Evolutionary conservation across 2,329 filamentous ascomycete species (phyloP), one percentile per base, ranked within the genome.

Genomic region (Alternaria sp.): DNA sequence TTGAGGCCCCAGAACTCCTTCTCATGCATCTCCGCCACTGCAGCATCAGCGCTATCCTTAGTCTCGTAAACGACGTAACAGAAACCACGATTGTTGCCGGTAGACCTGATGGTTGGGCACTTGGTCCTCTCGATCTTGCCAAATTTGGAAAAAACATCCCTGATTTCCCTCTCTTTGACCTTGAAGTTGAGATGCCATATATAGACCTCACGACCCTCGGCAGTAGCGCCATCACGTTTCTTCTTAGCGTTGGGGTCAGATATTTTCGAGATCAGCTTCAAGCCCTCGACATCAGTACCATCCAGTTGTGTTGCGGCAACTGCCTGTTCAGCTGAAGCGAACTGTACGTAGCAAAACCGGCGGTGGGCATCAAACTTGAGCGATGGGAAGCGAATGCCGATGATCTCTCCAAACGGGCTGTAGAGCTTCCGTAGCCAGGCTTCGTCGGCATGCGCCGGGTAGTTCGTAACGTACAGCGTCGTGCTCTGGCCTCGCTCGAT

Each of bases 321-420:
- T 1, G 78, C 78, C 50, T 74, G 65, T 12, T 74, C 68, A 12
- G 72, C 63, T 16, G 88, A 87, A 49, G 89, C 85, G 76, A 97
- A 97, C n/a, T 96, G 92, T 7, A 97, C 85, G 78, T 99, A 99
- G 82, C 94, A 97, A 81, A 99, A 99, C 25, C 95, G 90, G 32
- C 95, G 92, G 69, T 92, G 90, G 2, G 90, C 90, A 72, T 97
- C 94, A 78, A 86, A 93, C 76, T 96, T 96, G 53, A 99, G 86
- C 58, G 93, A 97, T 2, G 95, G 95, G 81, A 95, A 95, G 22
- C 95, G 90, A 54, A 98, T 86, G 71, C 90, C 92, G 57, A 97
- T 84, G 57, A 99, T 89, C 44, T 94, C 88, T 44, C 95, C 95
- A 72, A 90, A 94, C 59, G 83, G 76, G 45, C 57, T 59, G 57